These are phyloP conservation scores for Fragosphaeria purpurea DNA, from an alignment of 2,329 filamentous ascomycete species.

Conservation along the genomic window DNA sequence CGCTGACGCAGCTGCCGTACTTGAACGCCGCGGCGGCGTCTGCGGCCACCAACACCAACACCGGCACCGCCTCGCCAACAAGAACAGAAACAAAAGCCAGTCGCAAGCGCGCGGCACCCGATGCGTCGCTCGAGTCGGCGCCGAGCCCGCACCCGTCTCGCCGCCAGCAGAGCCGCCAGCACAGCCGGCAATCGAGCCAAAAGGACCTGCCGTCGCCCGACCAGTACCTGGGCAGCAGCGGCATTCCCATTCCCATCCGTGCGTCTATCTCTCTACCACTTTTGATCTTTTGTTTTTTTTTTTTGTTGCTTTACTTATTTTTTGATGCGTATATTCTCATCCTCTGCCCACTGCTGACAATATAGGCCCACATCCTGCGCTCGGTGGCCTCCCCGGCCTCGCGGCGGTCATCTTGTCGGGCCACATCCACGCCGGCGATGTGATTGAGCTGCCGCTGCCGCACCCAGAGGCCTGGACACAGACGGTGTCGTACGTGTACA, in stretches of 20 bases:
- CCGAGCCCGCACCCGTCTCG: slow-evolving; percentile 4
- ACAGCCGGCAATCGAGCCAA: slow-evolving; percentile 4
- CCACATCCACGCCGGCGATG: slow-evolving; percentile 40
- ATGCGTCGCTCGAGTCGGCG: background rate
- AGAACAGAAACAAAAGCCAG: slow-evolving; percentile 8
- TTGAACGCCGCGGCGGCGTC: background rate
- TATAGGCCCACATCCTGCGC: slow-evolving; percentile 38
- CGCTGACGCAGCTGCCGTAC: slow-evolving; percentile 4
- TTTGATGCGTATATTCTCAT: background rate
- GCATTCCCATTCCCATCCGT: slow-evolving; percentile 36
- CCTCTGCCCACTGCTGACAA: background rate
- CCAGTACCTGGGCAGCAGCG: slow-evolving; percentile 1
- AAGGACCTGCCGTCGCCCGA: slow-evolving; percentile 1
- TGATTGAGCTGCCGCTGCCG: slow-evolving; percentile 48
- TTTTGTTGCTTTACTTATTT: background rate
- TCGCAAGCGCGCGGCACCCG: slow-evolving; percentile 7
- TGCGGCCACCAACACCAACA: background rate
- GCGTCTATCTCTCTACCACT: slow-evolving; percentile 18
- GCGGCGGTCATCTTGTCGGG: slow-evolving; percentile 45
- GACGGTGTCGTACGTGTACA: slow-evolving; percentile 47
- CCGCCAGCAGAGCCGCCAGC: background rate
- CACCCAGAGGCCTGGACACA: slow-evolving; percentile 45
- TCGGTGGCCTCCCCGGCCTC: slow-evolving; percentile 41
- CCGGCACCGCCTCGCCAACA: slow-evolving; percentile 10
- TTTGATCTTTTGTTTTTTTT: background rate